Conservation (phyloP, 768 basidiomycete genomes). For the Ramaria sp. region DNA sequence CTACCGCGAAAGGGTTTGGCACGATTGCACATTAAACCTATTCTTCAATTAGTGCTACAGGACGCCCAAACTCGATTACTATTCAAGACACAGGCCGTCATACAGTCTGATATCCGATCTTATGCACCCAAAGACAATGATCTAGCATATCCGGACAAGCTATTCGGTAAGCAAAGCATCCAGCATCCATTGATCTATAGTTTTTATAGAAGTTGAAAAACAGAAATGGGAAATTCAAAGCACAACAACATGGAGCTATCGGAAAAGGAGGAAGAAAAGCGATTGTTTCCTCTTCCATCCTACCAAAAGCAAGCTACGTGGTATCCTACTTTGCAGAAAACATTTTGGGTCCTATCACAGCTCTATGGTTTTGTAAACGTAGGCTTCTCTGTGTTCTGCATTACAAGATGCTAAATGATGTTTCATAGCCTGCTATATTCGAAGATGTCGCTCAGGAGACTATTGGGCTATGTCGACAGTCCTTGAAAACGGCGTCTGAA, state of each 20-base stretch:
- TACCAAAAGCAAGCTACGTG: slow-evolving; percentile 73
- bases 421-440: slow-evolving; percentile 76
- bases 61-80: slow-evolving; percentile 94
- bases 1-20: slow-evolving; percentile 32
- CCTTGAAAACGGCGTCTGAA: slow-evolving; percentile 65
- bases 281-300: slow-evolving; percentile 58
- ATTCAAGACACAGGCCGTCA: slow-evolving; percentile 89
- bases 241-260: background rate
- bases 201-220: no score
- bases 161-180: slow-evolving; percentile 42
- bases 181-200: slow-evolving; percentile 1
- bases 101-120: slow-evolving; percentile 81
- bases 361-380: slow-evolving; percentile 91
- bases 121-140: slow-evolving; percentile 72
- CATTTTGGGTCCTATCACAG: slow-evolving; percentile 85
- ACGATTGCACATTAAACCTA: slow-evolving; percentile 64
- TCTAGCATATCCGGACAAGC: slow-evolving; percentile 76
- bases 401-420: background rate
- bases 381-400: slow-evolving; percentile 13
- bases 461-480: slow-evolving; percentile 68
- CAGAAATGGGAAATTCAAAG: background rate
- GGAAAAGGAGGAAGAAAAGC: slow-evolving; percentile 51
- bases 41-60: slow-evolving; percentile 85
- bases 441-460: slow-evolving; percentile 96
- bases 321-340: slow-evolving; percentile 85